Evolutionary conservation across 805 yeast species (phyloP).

Genomic region (Teunomyces tritomae): DNA sequence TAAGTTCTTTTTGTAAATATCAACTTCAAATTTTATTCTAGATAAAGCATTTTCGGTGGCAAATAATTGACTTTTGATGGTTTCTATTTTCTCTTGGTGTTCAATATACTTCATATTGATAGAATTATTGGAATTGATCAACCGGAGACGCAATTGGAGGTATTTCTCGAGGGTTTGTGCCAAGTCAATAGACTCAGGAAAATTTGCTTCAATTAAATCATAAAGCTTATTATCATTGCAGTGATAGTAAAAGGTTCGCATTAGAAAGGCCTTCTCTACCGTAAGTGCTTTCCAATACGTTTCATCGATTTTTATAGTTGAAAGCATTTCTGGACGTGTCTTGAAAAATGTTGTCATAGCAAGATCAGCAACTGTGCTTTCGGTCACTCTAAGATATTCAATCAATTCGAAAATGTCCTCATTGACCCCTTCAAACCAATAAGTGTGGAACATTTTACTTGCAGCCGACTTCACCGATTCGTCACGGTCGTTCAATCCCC

Average conservation of each 20-base stretch:
- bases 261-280: constrained; percentile 71
- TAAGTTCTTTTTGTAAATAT: constrained; percentile 10
- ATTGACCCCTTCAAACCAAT: constrained; percentile 69
- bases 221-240: constrained; percentile 54
- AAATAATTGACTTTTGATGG: constrained; percentile 15
- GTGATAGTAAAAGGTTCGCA: constrained; percentile 62
- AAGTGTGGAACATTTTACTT: constrained; percentile 58
- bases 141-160: constrained; percentile 43
- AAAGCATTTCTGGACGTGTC: constrained; percentile 59
- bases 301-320: constrained; percentile 58
- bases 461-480: constrained; percentile 71
- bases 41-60: constrained; percentile 15
- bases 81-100: constrained; percentile 13
- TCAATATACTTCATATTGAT: constrained; percentile 6
- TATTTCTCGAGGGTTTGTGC: constrained; percentile 59
- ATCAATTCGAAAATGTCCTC: constrained; percentile 71
- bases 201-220: constrained; percentile 60
- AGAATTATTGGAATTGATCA: constrained; percentile 20
- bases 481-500: constrained; percentile 91
- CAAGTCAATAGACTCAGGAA: constrained; percentile 76
- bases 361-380: constrained; percentile 61
- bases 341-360: constrained; percentile 66
- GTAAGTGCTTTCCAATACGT: constrained; percentile 68
- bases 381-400: constrained; percentile 68
- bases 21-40: constrained; percentile 19